A percentile compares a stretch with the other conserved stretches of the same genome.
These are phyloP conservation scores for Talaromyces thailandensis DNA, from an alignment of 495 filamentous ascomycete genomes.

Conservation along the genomic window DNA sequence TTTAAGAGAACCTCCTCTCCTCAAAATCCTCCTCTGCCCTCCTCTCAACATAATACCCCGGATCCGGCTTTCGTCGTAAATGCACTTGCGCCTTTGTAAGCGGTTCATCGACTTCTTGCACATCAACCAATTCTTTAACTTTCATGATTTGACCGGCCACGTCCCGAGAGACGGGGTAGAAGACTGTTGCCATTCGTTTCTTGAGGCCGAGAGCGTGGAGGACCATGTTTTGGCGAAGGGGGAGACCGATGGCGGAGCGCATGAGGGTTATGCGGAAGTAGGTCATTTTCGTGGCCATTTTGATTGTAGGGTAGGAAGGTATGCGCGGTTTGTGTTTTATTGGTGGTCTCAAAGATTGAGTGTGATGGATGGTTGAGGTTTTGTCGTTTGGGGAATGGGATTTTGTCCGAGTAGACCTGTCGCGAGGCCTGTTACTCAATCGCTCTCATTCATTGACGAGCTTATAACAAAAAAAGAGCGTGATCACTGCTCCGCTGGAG, in stretches of 20 bases:
- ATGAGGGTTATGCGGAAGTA: slow-evolving; percentile 95
- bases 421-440: neutral
- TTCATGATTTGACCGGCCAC: slow-evolving; percentile 94
- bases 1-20: slow-evolving; percentile 14
- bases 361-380: neutral
- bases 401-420: neutral
- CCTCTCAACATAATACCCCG: slow-evolving; percentile 75
- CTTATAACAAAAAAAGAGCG: neutral
- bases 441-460: neutral
- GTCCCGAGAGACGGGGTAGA: slow-evolving; percentile 75
- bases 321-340: neutral
- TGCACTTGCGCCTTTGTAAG: slow-evolving; percentile 66
- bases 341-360: neutral
- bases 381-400: neutral
- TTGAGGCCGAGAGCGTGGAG: slow-evolving; percentile 84
- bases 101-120: slow-evolving; percentile 69
- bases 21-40: slow-evolving; percentile 13
- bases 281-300: slow-evolving; percentile 48
- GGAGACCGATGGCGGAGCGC: slow-evolving; percentile 88
- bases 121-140: slow-evolving; percentile 89
- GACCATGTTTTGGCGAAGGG: slow-evolving; percentile 69
- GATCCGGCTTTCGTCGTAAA: slow-evolving; percentile 65
- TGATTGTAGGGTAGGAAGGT: neutral
- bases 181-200: slow-evolving; percentile 82
- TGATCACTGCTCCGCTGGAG: neutral